Evolutionary conservation across 2,329 filamentous ascomycete species (phyloP), one percentile per base, ranked within the genome.

Genomic region (Epichloe gansuensis): DNA sequence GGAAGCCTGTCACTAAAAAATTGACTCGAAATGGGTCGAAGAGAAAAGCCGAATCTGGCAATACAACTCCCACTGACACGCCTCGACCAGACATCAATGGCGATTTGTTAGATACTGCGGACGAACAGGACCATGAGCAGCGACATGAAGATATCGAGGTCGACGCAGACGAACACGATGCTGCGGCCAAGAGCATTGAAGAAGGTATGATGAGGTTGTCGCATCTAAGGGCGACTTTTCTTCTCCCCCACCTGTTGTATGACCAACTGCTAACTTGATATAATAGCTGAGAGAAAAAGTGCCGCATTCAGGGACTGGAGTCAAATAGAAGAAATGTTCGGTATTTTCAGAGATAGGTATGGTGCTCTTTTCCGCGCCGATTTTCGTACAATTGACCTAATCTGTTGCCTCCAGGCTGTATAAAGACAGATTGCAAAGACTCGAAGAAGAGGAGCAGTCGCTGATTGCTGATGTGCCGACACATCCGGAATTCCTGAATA

Each of bases 401-500:
- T 41, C 4, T 4, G 23, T 25, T 5, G 6, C 23, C 3, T n/a
- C 2, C 61, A 94, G 89, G 58, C 77, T 96, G 42, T 93, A 90
- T 66, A 88, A 93, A 63, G 91, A 97, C 66, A 81, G 89, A 56
- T 77, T 98, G 23, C 84, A 87, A 49, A 83, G 87, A 61, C 74
- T 95, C 51, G 89, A 95, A 60, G 71, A 76, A 57, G 81, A 85
- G 65, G 81, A 85, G 61, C 75, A 74, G 35, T 81, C 82, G 65
- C 68, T 85, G 17, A 67, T 73, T 51, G 72, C 77, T 58, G 73
- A 77, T 46, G 74, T 73, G 51, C 81, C 81, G n/a, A 85, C 81
- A n/a, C 93, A 98, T 64, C 87, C 89, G 38, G 91, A 95, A 66
- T 91, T 90, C 59, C 75, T 96, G 38, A 87, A 87, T 42, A 94